Conservation (phyloP, 1,284 basidiomycete genomes). For the Cerioporus squamosus region DNA sequence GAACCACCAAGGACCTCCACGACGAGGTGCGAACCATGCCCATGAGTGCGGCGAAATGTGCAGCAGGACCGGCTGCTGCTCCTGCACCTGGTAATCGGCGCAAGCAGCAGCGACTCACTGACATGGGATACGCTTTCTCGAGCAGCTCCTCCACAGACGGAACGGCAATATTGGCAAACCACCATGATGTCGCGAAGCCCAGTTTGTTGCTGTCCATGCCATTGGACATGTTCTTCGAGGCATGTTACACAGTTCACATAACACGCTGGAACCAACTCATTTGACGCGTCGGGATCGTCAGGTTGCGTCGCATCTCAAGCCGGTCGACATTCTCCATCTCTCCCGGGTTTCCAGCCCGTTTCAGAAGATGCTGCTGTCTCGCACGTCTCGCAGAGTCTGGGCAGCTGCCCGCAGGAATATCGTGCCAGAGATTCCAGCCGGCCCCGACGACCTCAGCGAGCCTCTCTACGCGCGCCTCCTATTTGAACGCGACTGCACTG, state of each 20-base stretch:
- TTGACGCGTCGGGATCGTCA: slow-evolving; percentile 18
- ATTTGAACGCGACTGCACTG: slow-evolving; percentile 1
- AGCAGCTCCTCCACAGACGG: too few relatives aligned
- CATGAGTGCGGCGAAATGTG: too few relatives aligned
- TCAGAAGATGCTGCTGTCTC: not conserved
- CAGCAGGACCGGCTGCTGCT: too few relatives aligned
- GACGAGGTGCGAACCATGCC: too few relatives aligned
- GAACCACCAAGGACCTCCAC: too few relatives aligned
- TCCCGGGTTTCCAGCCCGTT: not conserved
- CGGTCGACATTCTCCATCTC: slow-evolving; percentile 30
- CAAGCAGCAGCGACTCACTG: too few relatives aligned
- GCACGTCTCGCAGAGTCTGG: not conserved
- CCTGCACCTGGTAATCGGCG: too few relatives aligned
- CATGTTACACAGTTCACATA: not conserved
- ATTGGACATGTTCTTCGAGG: slow-evolving; percentile 24
- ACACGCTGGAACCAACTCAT: not conserved
- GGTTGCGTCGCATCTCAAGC: slow-evolving; percentile 34
- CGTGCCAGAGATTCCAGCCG: not conserved
- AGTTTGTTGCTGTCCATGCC: slow-evolving; percentile 8
- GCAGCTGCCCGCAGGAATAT: not conserved
- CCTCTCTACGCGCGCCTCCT: slow-evolving; percentile 1
- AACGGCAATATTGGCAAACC: too few relatives aligned
- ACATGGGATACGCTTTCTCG: too few relatives aligned
- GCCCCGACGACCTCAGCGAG: slow-evolving; percentile 1
- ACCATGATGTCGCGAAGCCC: not conserved